phyloP scores from a whole-genome alignment of 768 basidiomycete species.

The Gymnopilus dilepis region DNA sequence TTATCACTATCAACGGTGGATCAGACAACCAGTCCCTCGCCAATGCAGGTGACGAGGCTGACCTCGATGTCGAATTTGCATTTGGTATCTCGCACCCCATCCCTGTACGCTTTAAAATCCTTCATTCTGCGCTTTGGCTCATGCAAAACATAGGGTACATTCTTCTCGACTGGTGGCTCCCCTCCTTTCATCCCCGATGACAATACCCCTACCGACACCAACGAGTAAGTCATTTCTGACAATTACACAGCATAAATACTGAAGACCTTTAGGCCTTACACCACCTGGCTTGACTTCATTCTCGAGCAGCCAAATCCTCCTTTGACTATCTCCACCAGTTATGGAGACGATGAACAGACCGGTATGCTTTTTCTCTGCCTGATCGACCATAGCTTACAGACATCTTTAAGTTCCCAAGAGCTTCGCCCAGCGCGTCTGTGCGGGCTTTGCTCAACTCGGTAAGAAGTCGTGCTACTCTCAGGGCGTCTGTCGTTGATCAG shows the following conservation, averaged over 20 bases:
- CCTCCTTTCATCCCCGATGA: constrained; percentile 62
- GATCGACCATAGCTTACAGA: neutral
- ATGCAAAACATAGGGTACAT: constrained; percentile 39
- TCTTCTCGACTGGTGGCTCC: constrained; percentile 65
- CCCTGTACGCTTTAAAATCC: constrained; percentile 34
- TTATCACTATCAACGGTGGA: constrained; percentile 63
- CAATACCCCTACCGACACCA: constrained; percentile 39
- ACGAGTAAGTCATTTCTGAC: constrained; percentile 35
- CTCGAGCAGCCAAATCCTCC: constrained; percentile 49
- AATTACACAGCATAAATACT: neutral
- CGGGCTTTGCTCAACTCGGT: constrained; percentile 66
- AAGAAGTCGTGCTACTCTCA: constrained; percentile 1
- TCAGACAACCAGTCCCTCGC: constrained; percentile 56
- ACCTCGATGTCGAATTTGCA: constrained; percentile 67
- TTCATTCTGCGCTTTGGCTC: neutral
- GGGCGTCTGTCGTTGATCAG: neutral
- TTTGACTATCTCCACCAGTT: constrained; percentile 68
- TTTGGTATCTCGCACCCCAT: constrained; percentile 67
- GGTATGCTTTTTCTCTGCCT: constrained; percentile 37
- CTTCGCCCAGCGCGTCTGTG: constrained; percentile 60
- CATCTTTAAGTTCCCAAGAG: constrained; percentile 51
- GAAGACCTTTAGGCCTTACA: constrained; percentile 31
- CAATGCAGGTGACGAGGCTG: constrained; percentile 64
- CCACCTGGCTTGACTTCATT: constrained; percentile 64
- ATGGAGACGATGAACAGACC: constrained; percentile 72